Conservation (phyloP, 495 filamentous ascomycete species). For the Echria macrotheca region DNA sequence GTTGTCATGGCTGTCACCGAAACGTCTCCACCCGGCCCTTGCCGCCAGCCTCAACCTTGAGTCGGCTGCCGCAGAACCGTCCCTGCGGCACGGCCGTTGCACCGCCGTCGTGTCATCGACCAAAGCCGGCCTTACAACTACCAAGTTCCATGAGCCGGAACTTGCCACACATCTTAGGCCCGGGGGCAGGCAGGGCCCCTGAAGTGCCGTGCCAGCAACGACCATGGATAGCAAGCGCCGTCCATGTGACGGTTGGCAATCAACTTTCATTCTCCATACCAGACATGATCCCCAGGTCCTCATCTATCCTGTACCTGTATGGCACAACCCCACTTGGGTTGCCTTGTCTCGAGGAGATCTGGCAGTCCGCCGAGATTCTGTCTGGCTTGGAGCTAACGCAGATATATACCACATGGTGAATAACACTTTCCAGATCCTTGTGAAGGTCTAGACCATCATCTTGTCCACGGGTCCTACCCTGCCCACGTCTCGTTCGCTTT, state of each 20-base stretch:
- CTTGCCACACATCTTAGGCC: conserved; percentile 11
- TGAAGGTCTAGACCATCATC: conserved; percentile 23
- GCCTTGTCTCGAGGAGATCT: conserved; percentile 10
- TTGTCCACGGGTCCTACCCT: neutral
- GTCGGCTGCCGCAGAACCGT: conserved; percentile 7
- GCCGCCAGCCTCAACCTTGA: conserved; percentile 1
- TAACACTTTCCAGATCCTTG: too few species aligned
- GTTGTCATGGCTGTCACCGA: conserved; percentile 11
- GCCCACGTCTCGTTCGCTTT: neutral
- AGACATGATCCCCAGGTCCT: conserved; percentile 13
- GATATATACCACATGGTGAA: conserved; percentile 5
- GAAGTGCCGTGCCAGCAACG: conserved; percentile 27
- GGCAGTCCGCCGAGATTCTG: neutral
- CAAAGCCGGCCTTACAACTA: neutral
- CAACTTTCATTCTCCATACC: conserved; percentile 23
- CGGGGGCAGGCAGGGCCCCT: conserved; percentile 4
- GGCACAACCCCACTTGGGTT: conserved; percentile 14
- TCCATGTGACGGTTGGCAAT: conserved; percentile 31
- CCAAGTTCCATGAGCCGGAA: conserved; percentile 9
- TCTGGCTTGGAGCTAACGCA: neutral
- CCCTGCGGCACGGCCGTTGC: conserved; percentile 13
- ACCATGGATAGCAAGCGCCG: conserved; percentile 15
- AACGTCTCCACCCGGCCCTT: conserved; percentile 7
- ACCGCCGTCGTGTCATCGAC: conserved; percentile 4
- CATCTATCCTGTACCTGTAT: conserved; percentile 15